These are phyloP conservation scores for Pestalotiopsis sp. DNA, from an alignment of 2,329 filamentous ascomycete species.

Conservation along the genomic window DNA sequence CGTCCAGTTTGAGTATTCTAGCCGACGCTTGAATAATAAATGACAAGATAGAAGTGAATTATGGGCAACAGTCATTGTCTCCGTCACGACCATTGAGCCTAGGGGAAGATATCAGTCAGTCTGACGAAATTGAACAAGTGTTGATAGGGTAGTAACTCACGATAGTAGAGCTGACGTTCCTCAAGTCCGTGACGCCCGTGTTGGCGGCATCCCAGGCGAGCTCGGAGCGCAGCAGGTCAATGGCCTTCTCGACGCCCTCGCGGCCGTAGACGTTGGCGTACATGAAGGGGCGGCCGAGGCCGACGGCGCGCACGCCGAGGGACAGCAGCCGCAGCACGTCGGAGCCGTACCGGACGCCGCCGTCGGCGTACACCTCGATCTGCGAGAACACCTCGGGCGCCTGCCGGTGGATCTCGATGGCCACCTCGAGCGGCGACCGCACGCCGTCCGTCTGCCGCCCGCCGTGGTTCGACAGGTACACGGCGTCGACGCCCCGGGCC, in stretches of 20 bases:
- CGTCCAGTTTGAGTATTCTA: background rate
- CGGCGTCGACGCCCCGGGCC: conserved; percentile 27
- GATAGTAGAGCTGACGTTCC: conserved; percentile 23
- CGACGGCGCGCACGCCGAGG: conserved; percentile 34
- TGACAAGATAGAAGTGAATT: background rate
- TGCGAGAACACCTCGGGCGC: conserved; percentile 32
- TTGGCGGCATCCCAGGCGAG: conserved; percentile 34
- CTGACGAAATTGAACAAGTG: background rate
- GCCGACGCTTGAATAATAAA: background rate
- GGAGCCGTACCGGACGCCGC: conserved; percentile 36
- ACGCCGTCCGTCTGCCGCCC: conserved; percentile 35
- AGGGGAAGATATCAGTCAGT: background rate
- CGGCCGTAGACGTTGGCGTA: conserved; percentile 51
- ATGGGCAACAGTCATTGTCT: background rate
- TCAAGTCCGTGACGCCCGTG: conserved; percentile 28
- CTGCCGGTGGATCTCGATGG: conserved; percentile 29
- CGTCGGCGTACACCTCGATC: conserved; percentile 35
- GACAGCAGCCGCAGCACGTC: conserved; percentile 37
- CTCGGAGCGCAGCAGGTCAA: conserved; percentile 47
- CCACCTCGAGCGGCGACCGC: conserved; percentile 32
- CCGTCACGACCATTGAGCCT: background rate
- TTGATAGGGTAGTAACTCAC: conserved; percentile 13
- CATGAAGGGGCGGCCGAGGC: conserved; percentile 51
- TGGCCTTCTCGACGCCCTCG: conserved; percentile 43
- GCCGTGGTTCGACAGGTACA: conserved; percentile 39